Base-by-base conservation (phyloP, 73 alveolate genomes). In the Paramecium biaurelia region DNA sequence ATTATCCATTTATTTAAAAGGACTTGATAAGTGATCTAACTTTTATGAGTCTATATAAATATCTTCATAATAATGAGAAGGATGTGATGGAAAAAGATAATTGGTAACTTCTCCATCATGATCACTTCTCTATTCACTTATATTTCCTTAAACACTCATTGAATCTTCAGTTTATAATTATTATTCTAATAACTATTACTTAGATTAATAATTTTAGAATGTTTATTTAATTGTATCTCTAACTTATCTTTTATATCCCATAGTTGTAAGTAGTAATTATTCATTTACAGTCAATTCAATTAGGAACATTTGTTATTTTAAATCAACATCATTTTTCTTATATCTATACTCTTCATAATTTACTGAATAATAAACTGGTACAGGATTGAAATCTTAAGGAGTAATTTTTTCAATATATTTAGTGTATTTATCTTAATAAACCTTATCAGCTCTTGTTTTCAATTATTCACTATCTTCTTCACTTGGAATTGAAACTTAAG, bases 291-390 rank as follows among this genome's bases (percentile, higher is more conserved):
- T 72, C 7, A 72, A 35, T 72, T 72, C 86, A 34, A 72, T 72
- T 11, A 72, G 7, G 14, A 72, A 72, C 58, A 72, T 34, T 14
- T 72, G 11, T 15, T 35, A 32, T 72, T 72, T 72, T 11, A 28
- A 37, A 35, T 72, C 86, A 9, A 38, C 7, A 15, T 72, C 86
- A 72, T 72, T 72, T 37, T 72, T 72, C 11, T 72, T 72, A 9
- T 72, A 72, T 72, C 58, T 35, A 72, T 34, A 72, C 14, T 72
- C 86, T 72, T 72, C 86, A 72, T 72, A 72, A 72, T 72, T 72
- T 2, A 72, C 58, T 72, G 86, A 72, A 72, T 72, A 72, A 12
- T 32, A 10, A 14, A 72, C 58, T 72, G 86, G 86, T 32, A 72
- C 58, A 35, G 86, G 86, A 72, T 72, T 72, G 18, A 72, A 72